Base-by-base conservation (phyloP, 495 filamentous ascomycete species). In the Penicillium lividum region DNA sequence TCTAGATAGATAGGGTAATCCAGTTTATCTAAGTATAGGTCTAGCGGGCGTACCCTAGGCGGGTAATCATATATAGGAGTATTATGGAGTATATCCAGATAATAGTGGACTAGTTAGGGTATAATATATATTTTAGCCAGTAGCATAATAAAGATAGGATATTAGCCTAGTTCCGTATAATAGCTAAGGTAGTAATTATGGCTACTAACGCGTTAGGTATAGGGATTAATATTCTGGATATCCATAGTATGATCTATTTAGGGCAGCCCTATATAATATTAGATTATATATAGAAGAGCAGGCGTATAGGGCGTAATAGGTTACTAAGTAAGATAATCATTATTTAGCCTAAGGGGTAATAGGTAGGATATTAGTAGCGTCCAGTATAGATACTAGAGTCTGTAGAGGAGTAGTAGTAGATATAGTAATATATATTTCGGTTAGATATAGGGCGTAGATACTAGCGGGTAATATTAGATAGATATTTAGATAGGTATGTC, bases 151-250 rank as follows among this genome's bases (percentile, higher is more conserved):
- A 27, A 46, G 22, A 46, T 16, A 27, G n/a, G 22, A 22, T 46
- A 46, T 46, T 27, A 27, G 44, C 9, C 3, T 18, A 10, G 22
- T 46, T 46, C 22, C 7, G 27, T 4, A 1, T 7, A 10, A 46
- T 5, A 7, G 5, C 22, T 25, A 27, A 18, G 18, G 6, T 10
- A 22, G 22, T 46, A 27, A 46, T 46, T 28, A 28, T 46, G 3
- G 22, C 7, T 1, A 46, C 44, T 28, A 46, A 46, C 11, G 3
- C 11, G 27, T 46, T 46, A 46, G 44, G 22, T 16, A 46, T 46
- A 46, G 44, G 44, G 44, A 46, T 46, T 46, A 46, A 46, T 46
- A 22, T 46, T 28, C 22, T 46, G 27, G 22, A 46, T 46, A 46
- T 46, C 18, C 11, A 46, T 27, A 25, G 22, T 22, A 28, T 46